These are phyloP conservation scores for Jimgerdemannia lactiflua DNA, from an alignment of 192 early-diverging fungal genomes.

Conservation along the genomic window DNA sequence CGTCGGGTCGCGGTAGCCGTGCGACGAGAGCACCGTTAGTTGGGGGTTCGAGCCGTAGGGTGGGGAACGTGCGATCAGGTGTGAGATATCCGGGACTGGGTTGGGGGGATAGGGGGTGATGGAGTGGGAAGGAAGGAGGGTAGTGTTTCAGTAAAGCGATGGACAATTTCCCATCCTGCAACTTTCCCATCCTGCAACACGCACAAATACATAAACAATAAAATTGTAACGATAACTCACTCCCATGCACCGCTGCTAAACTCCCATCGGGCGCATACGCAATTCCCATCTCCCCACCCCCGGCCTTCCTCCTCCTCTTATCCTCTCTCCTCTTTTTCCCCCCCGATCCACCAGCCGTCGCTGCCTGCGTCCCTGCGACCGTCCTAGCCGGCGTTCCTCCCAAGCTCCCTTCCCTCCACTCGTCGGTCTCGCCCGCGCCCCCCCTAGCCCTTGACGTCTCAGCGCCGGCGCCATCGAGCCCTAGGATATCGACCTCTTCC, in stretches of 20 bases:
- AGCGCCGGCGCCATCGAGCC: constrained; percentile 11
- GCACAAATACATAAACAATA: too few relatives aligned
- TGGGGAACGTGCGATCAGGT: too few relatives aligned
- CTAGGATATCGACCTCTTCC: constrained; percentile 38
- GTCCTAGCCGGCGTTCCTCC: background rate
- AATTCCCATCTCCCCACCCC: background rate
- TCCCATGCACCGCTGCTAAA: background rate
- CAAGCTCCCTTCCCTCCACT: background rate
- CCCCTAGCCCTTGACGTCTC: background rate
- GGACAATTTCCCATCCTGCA: too few relatives aligned
- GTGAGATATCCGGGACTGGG: too few relatives aligned
- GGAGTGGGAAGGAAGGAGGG: too few relatives aligned
- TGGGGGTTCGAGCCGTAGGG: constrained; percentile 11
- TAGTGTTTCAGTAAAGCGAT: too few relatives aligned
- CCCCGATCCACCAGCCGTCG: background rate
- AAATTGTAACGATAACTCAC: constrained; percentile 1
- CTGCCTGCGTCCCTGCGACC: background rate
- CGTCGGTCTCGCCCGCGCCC: background rate
- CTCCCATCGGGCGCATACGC: background rate
- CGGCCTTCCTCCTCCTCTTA: background rate
- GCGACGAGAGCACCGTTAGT: constrained; percentile 22
- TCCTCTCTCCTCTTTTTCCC: background rate
- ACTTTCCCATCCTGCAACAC: too few relatives aligned
- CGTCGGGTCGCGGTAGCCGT: background rate
- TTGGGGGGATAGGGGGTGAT: too few relatives aligned